Percentiles rank a stretch among this genome's conserved stretches.
These are phyloP conservation scores for Phaeosphaeria sp. DNA, from an alignment of 2,329 filamentous ascomycete genomes.

Conservation along the genomic window DNA sequence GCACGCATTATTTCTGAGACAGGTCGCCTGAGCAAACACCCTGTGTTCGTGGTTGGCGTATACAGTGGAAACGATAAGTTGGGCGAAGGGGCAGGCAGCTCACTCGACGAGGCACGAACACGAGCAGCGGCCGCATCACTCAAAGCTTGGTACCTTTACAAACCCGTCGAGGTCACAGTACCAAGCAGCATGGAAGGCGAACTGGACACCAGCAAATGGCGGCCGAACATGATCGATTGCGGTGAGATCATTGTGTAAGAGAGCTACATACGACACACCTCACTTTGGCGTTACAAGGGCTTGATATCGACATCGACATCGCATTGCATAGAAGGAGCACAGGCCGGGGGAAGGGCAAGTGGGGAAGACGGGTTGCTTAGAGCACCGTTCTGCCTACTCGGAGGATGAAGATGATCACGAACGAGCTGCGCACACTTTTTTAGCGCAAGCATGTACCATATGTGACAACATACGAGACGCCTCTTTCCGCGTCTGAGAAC, in stretches of 20 bases:
- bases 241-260: constrained; percentile 61
- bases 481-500: not conserved
- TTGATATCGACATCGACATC: not conserved
- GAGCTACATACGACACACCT: constrained; percentile 6
- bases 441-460: constrained; percentile 1
- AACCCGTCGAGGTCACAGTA: constrained; percentile 64
- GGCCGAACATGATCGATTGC: constrained; percentile 63
- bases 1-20: constrained; percentile 91
- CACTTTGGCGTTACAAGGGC: constrained; percentile 21
- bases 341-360: not conserved
- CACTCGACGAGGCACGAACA: constrained; percentile 76
- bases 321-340: not conserved
- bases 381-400: not conserved
- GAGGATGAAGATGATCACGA: not conserved
- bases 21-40: constrained; percentile 80
- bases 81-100: constrained; percentile 84
- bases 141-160: constrained; percentile 97
- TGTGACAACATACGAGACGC: not conserved
- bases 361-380: not conserved
- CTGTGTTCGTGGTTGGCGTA: constrained; percentile 93
- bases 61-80: constrained; percentile 91
- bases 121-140: constrained; percentile 84
- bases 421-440: not conserved
- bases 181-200: constrained; percentile 57
- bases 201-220: constrained; percentile 53